These are phyloP conservation scores for Claviceps cyperi DNA, from an alignment of 2,329 filamentous ascomycete species.

Conservation along the genomic window DNA sequence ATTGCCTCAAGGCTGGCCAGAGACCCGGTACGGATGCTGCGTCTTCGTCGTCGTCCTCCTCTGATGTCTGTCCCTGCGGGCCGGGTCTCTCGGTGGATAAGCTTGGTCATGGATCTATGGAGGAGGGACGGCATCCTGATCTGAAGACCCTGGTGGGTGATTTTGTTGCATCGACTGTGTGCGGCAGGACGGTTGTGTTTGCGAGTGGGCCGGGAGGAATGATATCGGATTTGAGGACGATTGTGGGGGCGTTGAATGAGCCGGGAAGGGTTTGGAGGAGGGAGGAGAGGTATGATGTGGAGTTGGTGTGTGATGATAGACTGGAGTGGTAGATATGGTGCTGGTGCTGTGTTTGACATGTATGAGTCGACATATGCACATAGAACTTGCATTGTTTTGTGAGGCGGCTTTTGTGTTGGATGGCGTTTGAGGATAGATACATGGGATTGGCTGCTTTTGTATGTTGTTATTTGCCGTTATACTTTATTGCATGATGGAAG, in stretches of 20 bases:
- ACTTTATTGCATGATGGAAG: too few species aligned
- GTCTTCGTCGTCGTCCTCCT: constrained; percentile 12
- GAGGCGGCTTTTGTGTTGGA: too few species aligned
- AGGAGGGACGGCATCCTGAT: constrained; percentile 28
- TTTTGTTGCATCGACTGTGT: constrained; percentile 32
- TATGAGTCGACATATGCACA: background rate
- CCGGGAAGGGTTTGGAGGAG: constrained; percentile 41
- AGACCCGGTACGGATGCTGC: constrained; percentile 1
- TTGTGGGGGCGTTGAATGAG: constrained; percentile 39
- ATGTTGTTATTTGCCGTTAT: too few species aligned
- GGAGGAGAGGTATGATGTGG: constrained; percentile 39
- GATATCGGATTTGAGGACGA: constrained; percentile 40
- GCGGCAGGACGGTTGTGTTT: constrained; percentile 39
- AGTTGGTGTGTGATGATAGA: constrained; percentile 45
- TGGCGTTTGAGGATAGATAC: too few species aligned
- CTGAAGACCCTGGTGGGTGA: constrained; percentile 29
- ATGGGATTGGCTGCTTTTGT: too few species aligned
- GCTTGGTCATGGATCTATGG: constrained; percentile 14
- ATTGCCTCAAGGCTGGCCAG: constrained; percentile 6
- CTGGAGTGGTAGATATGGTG: constrained; percentile 30
- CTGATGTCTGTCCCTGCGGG: constrained; percentile 13
- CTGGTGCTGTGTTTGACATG: background rate
- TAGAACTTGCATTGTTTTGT: background rate
- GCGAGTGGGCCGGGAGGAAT: constrained; percentile 47
- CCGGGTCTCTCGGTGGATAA: constrained; percentile 15